These are phyloP conservation scores for Yarrowia divulgata DNA, from an alignment of 805 yeast species.

Conservation along the genomic window DNA sequence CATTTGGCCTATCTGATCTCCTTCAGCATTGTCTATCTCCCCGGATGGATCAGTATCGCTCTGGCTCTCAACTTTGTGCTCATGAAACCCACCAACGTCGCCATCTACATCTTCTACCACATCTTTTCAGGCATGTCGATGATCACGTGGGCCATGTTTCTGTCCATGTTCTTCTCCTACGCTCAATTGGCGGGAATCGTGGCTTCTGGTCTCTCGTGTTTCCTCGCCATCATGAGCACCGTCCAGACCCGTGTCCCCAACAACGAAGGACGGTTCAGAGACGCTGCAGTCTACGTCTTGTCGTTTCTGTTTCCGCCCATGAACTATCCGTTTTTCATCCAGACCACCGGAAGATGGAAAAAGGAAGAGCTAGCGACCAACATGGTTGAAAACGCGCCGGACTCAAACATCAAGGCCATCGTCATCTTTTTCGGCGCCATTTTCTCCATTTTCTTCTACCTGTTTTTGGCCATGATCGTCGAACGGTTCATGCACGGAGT, in stretches of 20 bases:
- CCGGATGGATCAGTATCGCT: conserved; percentile 51
- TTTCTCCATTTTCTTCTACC: conserved; percentile 48
- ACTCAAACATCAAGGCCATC: conserved; percentile 43
- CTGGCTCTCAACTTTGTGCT: conserved; percentile 44
- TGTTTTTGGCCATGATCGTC: conserved; percentile 45
- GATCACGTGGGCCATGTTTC: conserved; percentile 49
- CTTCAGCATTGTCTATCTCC: conserved; percentile 48
- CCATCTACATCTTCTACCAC: conserved; percentile 48
- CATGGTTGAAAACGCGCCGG: conserved; percentile 47
- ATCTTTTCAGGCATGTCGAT: conserved; percentile 48
- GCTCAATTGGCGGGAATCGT: conserved; percentile 51
- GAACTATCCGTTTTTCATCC: conserved; percentile 50
- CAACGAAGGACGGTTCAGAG: conserved; percentile 44
- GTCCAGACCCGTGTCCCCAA: conserved; percentile 47
- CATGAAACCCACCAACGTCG: conserved; percentile 45
- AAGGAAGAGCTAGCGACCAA: conserved; percentile 44
- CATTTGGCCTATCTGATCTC: conserved; percentile 47
- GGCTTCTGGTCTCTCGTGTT: conserved; percentile 48
- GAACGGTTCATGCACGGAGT: conserved; percentile 44
- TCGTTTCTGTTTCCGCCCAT: conserved; percentile 51
- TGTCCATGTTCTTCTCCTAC: conserved; percentile 48
- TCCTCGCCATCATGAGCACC: conserved; percentile 49
- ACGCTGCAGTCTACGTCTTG: conserved; percentile 47
- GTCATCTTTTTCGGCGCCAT: conserved; percentile 50
- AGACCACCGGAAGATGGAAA: conserved; percentile 49